Percentiles rank a stretch among this genome's conserved stretches.
phyloP scores from a whole-genome alignment of 2,329 filamentous ascomycete species.

The Neoscytalidium dimidiatum region DNA sequence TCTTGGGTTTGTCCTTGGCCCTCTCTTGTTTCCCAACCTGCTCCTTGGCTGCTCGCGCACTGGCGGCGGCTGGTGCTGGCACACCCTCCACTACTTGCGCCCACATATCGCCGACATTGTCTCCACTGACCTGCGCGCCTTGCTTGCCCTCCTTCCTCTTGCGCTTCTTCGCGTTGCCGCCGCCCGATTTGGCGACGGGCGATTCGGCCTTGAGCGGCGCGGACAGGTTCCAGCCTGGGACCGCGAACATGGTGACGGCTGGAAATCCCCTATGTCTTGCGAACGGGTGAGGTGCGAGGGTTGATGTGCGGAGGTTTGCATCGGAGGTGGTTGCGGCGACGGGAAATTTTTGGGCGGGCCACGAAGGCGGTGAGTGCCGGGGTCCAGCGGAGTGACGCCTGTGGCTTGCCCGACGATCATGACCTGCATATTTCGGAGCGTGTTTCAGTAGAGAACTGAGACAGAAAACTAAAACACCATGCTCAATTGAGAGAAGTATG shows the following conservation, averaged over 20 bases:
- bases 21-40: slow-evolving; percentile 11
- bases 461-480: too few species aligned
- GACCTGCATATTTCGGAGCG: too few species aligned
- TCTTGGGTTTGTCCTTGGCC: slow-evolving; percentile 23
- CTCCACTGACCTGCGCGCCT: slow-evolving; percentile 57
- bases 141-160: slow-evolving; percentile 65
- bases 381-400: neutral
- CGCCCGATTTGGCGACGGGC: slow-evolving; percentile 30
- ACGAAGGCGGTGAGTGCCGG: neutral
- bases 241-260: slow-evolving; percentile 73
- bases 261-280: neutral
- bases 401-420: neutral
- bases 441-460: too few species aligned
- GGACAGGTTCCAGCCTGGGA: slow-evolving; percentile 88
- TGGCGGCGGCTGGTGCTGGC: neutral
- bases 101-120: slow-evolving; percentile 78
- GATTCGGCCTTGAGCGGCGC: slow-evolving; percentile 73
- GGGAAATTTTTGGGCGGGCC: neutral
- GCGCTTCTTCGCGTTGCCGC: slow-evolving; percentile 40
- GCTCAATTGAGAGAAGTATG: too few species aligned
- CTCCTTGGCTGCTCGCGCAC: slow-evolving; percentile 40
- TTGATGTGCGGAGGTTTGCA: neutral
- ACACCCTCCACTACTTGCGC: slow-evolving; percentile 73
- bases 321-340: neutral
- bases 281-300: neutral